These are phyloP conservation scores for Blastomyces gilchristii DNA, from an alignment of 2,329 filamentous ascomycete species.

Conservation along the genomic window DNA sequence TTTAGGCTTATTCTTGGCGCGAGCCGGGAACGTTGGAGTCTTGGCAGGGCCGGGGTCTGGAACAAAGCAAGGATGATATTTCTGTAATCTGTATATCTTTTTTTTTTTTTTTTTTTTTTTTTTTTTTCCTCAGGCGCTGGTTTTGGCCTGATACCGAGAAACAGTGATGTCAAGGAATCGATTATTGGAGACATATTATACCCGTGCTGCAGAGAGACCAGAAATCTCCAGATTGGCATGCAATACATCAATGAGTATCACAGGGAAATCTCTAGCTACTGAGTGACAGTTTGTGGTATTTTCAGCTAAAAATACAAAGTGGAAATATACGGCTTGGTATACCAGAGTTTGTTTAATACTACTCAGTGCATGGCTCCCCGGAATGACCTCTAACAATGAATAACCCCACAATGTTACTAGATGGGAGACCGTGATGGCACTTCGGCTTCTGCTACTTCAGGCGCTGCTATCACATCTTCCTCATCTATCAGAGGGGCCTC, in stretches of 20 bases:
- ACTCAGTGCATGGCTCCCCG: not conserved
- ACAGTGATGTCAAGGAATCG: not conserved
- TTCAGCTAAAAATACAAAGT: not conserved
- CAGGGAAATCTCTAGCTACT: not conserved
- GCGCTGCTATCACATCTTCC: not conserved
- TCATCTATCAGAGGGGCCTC: constrained; percentile 2
- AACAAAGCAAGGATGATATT: not conserved
- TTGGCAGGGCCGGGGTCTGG: not conserved
- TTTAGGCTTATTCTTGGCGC: not conserved
- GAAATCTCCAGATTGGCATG: not conserved
- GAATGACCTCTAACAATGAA: not conserved
- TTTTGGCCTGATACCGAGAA: too few relatives aligned
- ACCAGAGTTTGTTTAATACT: constrained; percentile 3
- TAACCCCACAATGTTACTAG: not conserved
- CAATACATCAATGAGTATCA: not conserved
- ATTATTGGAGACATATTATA: not conserved
- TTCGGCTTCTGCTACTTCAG: constrained; percentile 11
- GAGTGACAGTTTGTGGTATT: not conserved
- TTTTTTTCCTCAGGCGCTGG: not conserved
- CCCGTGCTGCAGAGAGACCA: not conserved
- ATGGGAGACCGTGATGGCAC: not conserved
- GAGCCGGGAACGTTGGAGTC: not conserved
- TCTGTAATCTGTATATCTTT: too few relatives aligned
- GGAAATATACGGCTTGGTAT: not conserved
- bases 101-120: too few relatives aligned